Evolutionary conservation across 2,329 filamentous ascomycete species (phyloP), one percentile per base, ranked within the genome.

Genomic region (Botrytis sinoallii): DNA sequence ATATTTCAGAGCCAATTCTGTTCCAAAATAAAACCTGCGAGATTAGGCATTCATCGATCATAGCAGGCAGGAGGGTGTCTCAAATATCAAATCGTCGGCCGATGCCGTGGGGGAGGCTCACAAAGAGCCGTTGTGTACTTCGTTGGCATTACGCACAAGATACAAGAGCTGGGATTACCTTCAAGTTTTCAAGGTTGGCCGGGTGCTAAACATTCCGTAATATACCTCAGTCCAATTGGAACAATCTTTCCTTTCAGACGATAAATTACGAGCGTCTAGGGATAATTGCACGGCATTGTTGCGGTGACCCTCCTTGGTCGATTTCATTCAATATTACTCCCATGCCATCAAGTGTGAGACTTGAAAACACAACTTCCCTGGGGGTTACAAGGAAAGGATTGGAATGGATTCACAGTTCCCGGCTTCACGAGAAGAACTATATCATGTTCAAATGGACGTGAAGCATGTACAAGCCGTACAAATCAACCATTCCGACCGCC

Each of bases 401-500:
- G 88, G 87, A 77, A 92, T 92, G 90, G 90, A 92, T 88, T 83
- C 87, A 77, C 88, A 89, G 78, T 89, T 89, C 80, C 81, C 86
- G 65, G 84, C 86, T 77, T 85, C 86, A 78, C 87, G 88, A 80
- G 89, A 91, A 85, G 89, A 91, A 83, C 84, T 91, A 80, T 89
- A 90, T 81, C 88, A 85, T 85, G 85, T 92, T 82, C 89, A 91
- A 83, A 91, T 91, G 88, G 89, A 92, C 84, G 84, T 92, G 80
- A 91, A 90, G 82, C 88, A 91, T 82, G 85, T 92, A 75, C 89
- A 92, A 78, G 85, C 88, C 80, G 84, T 88, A 75, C 90, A 91
- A 81, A 86, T 83, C 76, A 88, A 85, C 78, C 89, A 92, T 82
- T 85, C 87, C 74, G 90, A 92, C 77, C 85, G 90, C 80, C 81